Percentiles rank a stretch among this genome's conserved stretches.
Evolutionary conservation across 352 stramenopile genomes (phyloP).

Genomic region (Vaucheria bursata): DNA sequence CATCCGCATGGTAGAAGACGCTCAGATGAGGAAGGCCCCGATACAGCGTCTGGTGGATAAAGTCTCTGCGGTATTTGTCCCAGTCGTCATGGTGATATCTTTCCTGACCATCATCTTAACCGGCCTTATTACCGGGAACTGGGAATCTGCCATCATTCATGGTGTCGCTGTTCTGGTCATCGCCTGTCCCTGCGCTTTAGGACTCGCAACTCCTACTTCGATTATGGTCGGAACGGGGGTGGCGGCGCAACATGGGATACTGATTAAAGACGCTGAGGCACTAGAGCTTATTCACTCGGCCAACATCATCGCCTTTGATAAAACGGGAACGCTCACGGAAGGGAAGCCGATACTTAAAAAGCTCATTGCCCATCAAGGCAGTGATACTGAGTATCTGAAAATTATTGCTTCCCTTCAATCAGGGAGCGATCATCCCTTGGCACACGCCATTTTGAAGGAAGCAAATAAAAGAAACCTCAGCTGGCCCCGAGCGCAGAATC

Average conservation of each 20-base stretch:
- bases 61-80: slow-evolving; percentile 88
- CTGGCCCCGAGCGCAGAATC: no score
- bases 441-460: not conserved
- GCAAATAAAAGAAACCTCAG: no score
- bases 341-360: slow-evolving; percentile 19
- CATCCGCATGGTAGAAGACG: slow-evolving; percentile 81
- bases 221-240: slow-evolving; percentile 97
- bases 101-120: slow-evolving; percentile 95
- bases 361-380: no score
- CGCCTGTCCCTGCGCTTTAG: slow-evolving; percentile 95
- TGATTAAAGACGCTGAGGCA: slow-evolving; percentile 90
- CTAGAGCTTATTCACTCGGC: slow-evolving; percentile 52
- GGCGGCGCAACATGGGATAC: slow-evolving; percentile 84
- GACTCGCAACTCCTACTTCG: slow-evolving; percentile 91
- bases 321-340: slow-evolving; percentile 86
- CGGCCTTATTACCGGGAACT: slow-evolving; percentile 35
- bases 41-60: slow-evolving; percentile 93
- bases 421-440: not conserved
- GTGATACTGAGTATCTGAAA: not conserved
- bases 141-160: slow-evolving; percentile 15
- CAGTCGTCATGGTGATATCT: slow-evolving; percentile 83
- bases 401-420: not conserved
- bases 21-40: slow-evolving; percentile 94
- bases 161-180: slow-evolving; percentile 88
- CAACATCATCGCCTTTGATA: slow-evolving; percentile 96